Evolutionary conservation across 495 filamentous ascomycete species (phyloP).

Genomic region (Hypoxylon cercidicola): DNA sequence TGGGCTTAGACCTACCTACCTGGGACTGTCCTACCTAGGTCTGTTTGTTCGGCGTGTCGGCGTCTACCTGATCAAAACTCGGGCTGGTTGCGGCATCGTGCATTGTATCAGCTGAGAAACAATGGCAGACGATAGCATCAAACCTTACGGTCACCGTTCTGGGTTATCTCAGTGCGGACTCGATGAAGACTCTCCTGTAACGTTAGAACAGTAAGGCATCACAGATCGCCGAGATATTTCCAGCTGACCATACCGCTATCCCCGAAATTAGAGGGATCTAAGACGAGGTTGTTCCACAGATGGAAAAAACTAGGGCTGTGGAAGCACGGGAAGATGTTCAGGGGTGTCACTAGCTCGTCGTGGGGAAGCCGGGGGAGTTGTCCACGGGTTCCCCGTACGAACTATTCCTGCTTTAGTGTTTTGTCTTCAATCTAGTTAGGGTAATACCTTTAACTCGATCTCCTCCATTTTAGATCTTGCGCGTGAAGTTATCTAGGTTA

Average conservation of each 20-base stretch:
- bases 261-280: constrained; percentile 16
- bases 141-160: not conserved
- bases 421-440: not conserved
- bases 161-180: not conserved
- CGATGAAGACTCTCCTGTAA: constrained; percentile 11
- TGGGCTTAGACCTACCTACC: constrained; percentile 13
- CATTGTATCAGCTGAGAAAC: not conserved
- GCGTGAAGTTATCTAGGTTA: not conserved
- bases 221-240: constrained; percentile 29
- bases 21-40: constrained; percentile 6
- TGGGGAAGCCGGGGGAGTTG: constrained; percentile 9
- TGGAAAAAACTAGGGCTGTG: constrained; percentile 9
- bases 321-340: constrained; percentile 12
- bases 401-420: not conserved
- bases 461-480: not conserved
- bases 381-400: not conserved
- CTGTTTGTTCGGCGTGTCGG: constrained; percentile 20
- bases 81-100: constrained; percentile 16
- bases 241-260: constrained; percentile 21
- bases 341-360: constrained; percentile 9
- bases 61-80: constrained; percentile 12
- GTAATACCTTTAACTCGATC: not conserved
- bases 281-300: constrained; percentile 6
- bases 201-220: constrained; percentile 14
- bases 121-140: not conserved